These are phyloP conservation scores for Astrocystis sublimbata DNA, from an alignment of 495 filamentous ascomycete genomes.

Conservation along the genomic window DNA sequence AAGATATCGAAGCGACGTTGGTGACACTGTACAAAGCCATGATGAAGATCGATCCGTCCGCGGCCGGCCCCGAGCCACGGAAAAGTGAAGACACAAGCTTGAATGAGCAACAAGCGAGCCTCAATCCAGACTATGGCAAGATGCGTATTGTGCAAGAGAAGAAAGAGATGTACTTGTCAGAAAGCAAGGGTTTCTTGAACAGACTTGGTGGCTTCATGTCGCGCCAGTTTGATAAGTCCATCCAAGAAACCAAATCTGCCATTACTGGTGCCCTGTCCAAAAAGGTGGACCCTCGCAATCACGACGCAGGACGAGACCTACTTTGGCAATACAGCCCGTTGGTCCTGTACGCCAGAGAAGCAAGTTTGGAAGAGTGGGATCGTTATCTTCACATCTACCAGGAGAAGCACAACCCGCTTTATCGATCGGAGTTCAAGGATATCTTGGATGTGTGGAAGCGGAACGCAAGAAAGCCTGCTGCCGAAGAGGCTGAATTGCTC, in stretches of 20 bases:
- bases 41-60: constrained; percentile 84
- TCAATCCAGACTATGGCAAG: constrained; percentile 79
- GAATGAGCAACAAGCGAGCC: constrained; percentile 54
- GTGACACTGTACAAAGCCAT: constrained; percentile 92
- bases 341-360: constrained; percentile 81
- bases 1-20: constrained; percentile 72
- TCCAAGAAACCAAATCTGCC: constrained; percentile 62
- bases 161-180: constrained; percentile 78
- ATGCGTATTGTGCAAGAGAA: constrained; percentile 94
- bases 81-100: constrained; percentile 47
- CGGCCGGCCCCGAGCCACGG: constrained; percentile 56
- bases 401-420: constrained; percentile 68
- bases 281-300: constrained; percentile 56
- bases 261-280: constrained; percentile 53
- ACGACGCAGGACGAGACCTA: constrained; percentile 51
- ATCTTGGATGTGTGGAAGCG: constrained; percentile 81
- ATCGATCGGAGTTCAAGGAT: constrained; percentile 79
- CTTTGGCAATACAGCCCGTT: constrained; percentile 85
- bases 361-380: constrained; percentile 78
- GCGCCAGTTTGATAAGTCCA: constrained; percentile 73
- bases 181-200: constrained; percentile 70
- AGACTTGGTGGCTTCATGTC: constrained; percentile 79
- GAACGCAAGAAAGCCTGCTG: constrained; percentile 71
- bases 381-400: constrained; percentile 77
- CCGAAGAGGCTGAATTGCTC: constrained; percentile 83